Conservation (phyloP, 306 rosid genomes). For the Cyamopsis tetragonoloba region DNA sequence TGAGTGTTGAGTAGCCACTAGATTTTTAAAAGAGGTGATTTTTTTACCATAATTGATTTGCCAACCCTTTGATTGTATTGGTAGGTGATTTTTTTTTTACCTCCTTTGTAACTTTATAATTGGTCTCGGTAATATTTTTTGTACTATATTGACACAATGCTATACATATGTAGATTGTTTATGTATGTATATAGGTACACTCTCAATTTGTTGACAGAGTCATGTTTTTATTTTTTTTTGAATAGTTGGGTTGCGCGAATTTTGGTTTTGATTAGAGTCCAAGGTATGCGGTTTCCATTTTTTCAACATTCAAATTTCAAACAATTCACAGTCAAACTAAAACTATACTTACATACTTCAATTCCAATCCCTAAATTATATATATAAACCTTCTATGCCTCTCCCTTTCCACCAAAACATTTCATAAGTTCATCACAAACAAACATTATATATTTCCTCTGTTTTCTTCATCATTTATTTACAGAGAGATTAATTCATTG, state of each 20-base stretch:
- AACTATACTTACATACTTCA: neutral
- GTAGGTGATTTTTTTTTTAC: no score
- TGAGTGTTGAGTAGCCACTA: no score
- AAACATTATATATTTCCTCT: neutral
- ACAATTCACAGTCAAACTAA: slow-evolving; percentile 12
- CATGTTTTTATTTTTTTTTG: no score
- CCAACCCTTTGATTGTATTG: no score
- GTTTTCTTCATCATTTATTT: neutral
- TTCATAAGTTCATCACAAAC: neutral
- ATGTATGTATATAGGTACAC: no score
- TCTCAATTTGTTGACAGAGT: no score
- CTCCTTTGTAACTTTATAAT: no score
- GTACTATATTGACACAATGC: no score
- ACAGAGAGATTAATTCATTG: neutral
- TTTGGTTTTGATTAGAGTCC: neutral
- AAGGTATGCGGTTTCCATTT: neutral
- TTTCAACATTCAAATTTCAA: slow-evolving; percentile 18
- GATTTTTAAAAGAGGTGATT: no score
- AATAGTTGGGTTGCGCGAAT: neutral
- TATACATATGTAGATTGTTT: no score
- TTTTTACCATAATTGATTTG: no score
- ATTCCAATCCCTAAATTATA: neutral
- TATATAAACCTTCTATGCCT: neutral
- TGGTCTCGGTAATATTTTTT: no score
- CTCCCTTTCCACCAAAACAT: neutral